Conservation (phyloP, 768 basidiomycete genomes). For the Rhodotorula toruloides region DNA sequence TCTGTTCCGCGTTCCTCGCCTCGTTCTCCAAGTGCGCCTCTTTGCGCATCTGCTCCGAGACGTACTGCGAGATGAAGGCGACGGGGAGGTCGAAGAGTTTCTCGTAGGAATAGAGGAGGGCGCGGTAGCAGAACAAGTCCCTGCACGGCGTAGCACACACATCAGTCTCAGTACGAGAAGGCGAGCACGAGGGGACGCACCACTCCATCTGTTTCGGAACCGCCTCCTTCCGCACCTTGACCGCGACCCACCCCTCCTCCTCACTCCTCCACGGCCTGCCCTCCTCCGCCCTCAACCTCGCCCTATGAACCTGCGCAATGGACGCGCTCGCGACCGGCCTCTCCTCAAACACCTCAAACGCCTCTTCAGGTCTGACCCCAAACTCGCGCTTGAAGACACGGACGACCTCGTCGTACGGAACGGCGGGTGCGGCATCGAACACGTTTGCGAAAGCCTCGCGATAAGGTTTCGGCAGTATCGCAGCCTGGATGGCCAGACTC, state of each 20-base stretch:
- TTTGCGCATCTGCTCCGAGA: slow-evolving; percentile 64
- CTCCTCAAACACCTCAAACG: slow-evolving; percentile 74
- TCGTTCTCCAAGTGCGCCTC: slow-evolving; percentile 80
- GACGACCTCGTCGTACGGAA: slow-evolving; percentile 65
- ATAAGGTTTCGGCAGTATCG: slow-evolving; percentile 67
- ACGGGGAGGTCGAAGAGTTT: slow-evolving; percentile 77
- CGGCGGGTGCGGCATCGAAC: slow-evolving; percentile 83
- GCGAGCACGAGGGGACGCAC: slow-evolving; percentile 34
- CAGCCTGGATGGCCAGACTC: slow-evolving; percentile 76
- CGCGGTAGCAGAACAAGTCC: slow-evolving; percentile 60
- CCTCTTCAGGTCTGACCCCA: slow-evolving; percentile 62
- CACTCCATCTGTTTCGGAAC: slow-evolving; percentile 80
- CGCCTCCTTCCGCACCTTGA: slow-evolving; percentile 87
- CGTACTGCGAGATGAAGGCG: slow-evolving; percentile 57
- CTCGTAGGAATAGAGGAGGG: slow-evolving; percentile 49
- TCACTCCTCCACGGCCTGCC: slow-evolving; percentile 30
- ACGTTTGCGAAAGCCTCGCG: slow-evolving; percentile 73
- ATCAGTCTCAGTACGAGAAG: not conserved
- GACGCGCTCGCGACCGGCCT: slow-evolving; percentile 77
- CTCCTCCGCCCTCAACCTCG: slow-evolving; percentile 51
- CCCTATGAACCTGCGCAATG: slow-evolving; percentile 86
- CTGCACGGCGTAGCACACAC: not conserved
- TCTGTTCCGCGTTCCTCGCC: slow-evolving; percentile 67
- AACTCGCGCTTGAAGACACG: slow-evolving; percentile 56
- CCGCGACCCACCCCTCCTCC: slow-evolving; percentile 66